Evolutionary conservation across 2,329 filamentous ascomycete genomes (phyloP), one percentile per base, ranked within the genome.

Genomic region (Aspergillus sp.): DNA sequence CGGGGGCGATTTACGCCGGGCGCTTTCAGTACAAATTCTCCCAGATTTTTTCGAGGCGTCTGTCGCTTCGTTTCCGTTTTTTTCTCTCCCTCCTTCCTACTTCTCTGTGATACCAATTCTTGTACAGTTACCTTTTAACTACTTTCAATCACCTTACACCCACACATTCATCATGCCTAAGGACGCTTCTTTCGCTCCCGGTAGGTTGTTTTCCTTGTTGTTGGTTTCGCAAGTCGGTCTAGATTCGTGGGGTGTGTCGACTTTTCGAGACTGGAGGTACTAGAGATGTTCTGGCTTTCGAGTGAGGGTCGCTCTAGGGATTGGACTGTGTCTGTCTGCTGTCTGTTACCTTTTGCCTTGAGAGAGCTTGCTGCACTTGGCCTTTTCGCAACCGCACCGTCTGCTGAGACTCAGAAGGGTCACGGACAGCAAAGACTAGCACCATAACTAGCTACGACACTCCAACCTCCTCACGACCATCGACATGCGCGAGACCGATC

Each of bases 1-100:
- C 57, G 59, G 61, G 61, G 57, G 58, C 59, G 50, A 60, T 19
- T 15, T 15, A 53, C 53, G 37, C 48, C 45, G 52, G 46, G 50
- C 49, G 49, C 43, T 53, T 52, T 57, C 45, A 39, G 17, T 66
- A 66, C 61, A 66, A 68, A 66, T 65, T 61, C 57, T 53, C 53
- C 49, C 54, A 62, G 61, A 27, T 61, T 62, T 67, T 61, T 56
- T 56, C 25, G 9, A 30, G 25, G 25, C 25, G 25, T 12, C 25
- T 12, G 25, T 30, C 4, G 25, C 25, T 30, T 30, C 25, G 25
- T 30, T 30, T 30, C 25, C 25, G 25, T 30, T 30, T 30, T 30
- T 12, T 30, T 60, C 58, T 49, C 52, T 51, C 45, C 49, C 54
- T 46, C 44, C 32, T 53, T 46, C 25, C 25, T 12, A 53, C 46